These are phyloP conservation scores for Pleurozium schreberi DNA, from an alignment of 225 moss, liverwort and hornwort genomes.

Conservation along the genomic window DNA sequence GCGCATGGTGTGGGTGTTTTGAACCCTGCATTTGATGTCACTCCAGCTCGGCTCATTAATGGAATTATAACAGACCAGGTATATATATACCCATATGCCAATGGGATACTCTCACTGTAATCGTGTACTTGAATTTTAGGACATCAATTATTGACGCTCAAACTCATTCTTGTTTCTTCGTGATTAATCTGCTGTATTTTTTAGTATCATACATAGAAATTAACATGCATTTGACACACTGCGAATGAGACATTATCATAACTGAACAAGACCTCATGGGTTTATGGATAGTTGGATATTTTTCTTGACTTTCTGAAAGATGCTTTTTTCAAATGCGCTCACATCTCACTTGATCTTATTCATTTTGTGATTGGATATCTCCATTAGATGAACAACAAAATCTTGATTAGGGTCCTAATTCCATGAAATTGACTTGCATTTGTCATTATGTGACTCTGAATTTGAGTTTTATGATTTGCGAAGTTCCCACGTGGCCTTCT, in stretches of 20 bases:
- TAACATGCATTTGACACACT: background rate
- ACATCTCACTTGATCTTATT: background rate
- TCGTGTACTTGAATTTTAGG: background rate
- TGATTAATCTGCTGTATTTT: background rate
- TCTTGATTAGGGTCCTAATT: background rate
- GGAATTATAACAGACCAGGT: constrained; percentile 76
- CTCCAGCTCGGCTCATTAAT: constrained; percentile 58
- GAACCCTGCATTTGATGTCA: constrained; percentile 96
- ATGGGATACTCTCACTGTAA: background rate
- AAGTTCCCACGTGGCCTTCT: background rate
- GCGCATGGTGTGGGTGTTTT: constrained; percentile 73
- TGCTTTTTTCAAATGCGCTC: background rate
- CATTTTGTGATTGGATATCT: background rate
- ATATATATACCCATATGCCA: background rate
- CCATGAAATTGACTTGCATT: background rate
- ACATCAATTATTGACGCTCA: background rate
- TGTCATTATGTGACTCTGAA: background rate
- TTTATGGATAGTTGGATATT: background rate
- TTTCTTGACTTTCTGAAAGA: background rate
- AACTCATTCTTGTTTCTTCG: background rate
- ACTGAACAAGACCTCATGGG: background rate
- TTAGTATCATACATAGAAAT: background rate
- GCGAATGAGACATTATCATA: background rate
- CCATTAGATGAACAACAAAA: background rate
- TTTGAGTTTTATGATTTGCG: background rate